phyloP scores from a whole-genome alignment of 208 protist genomes.

The Jaenimonas drosophilae region DNA sequence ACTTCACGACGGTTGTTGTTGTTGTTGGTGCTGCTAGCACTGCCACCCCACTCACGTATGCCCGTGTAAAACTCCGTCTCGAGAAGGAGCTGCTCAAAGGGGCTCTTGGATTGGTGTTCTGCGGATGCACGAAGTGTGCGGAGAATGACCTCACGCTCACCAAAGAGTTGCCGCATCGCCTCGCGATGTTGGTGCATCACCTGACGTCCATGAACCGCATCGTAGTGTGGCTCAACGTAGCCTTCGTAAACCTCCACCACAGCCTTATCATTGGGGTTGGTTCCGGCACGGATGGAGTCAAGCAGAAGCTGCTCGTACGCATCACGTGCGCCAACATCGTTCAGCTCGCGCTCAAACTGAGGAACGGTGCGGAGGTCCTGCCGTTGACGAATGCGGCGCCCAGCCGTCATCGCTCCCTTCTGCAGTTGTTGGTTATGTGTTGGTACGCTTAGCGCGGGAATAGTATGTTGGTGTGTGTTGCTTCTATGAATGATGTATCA shows the following conservation, averaged over 20 bases:
- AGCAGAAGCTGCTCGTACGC: constrained; percentile 80
- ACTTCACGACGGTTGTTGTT: constrained; percentile 9
- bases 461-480: no score
- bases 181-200: constrained; percentile 26
- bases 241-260: constrained; percentile 48
- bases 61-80: constrained; percentile 87
- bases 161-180: constrained; percentile 27
- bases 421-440: no score
- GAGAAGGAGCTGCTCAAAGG: constrained; percentile 64
- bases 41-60: constrained; percentile 52
- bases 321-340: constrained; percentile 55
- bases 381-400: constrained; percentile 29
- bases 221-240: constrained; percentile 58
- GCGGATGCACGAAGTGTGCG: constrained; percentile 38
- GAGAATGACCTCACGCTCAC: constrained; percentile 61
- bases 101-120: constrained; percentile 39
- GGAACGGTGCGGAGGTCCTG: constrained; percentile 56
- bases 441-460: no score
- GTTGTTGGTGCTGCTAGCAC: neutral
- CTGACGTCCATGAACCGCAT: constrained; percentile 20
- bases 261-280: constrained; percentile 53
- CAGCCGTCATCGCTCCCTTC: no score
- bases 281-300: constrained; percentile 45
- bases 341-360: constrained; percentile 59
- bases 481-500: no score